Evolutionary conservation across 2,329 filamentous ascomycete genomes (phyloP), one percentile per base, ranked within the genome.

Genomic region (Pezicula carpinea): DNA sequence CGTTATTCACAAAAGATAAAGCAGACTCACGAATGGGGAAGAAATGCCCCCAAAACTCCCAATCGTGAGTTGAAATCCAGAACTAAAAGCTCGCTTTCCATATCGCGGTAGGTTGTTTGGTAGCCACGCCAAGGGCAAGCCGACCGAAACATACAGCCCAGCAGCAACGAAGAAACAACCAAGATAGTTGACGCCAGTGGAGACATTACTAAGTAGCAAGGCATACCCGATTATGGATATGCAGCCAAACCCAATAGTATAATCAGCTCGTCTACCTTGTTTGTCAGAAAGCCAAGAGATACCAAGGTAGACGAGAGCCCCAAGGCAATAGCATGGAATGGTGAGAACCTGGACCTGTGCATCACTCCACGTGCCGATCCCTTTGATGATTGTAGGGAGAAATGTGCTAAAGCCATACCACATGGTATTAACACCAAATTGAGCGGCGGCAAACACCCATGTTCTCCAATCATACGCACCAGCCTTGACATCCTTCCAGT

Each of bases 331-430:
- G 58, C 82, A 82, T 1, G 84, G 84, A 17, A 87, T 80, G 0
- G 83, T 87, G 36, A 87, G 69, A 31, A 80, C 79, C 59, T 88
- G 83, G 0, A 83, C 75, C 54, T 82, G 71, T 0, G 78, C 71
- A 0, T 69, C 69, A 0, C 72, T 69, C 65, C 80, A 84, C 3
- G 60, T 62, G 2, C 82, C 79, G 49, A 87, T 76, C 0, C 73
- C 75, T 44, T 74, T 68, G 59, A 87, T 85, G 51, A 88, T 87
- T 1, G 80, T 85, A 0, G 83, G 84, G 31, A 87, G 65, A 59
- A 87, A 87, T 1, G 80, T 84, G 45, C 73, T 77, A 61, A 79
- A 85, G 2, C 81, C 81, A 60, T 87, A 87, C 1, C 87, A 70
- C 71, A 86, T 82, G 2, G 77, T 81, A 53, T 84, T 79, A 17